These are phyloP conservation scores for Thalia dealbata DNA, from an alignment of 176 grass and related monocot species.

Conservation along the genomic window DNA sequence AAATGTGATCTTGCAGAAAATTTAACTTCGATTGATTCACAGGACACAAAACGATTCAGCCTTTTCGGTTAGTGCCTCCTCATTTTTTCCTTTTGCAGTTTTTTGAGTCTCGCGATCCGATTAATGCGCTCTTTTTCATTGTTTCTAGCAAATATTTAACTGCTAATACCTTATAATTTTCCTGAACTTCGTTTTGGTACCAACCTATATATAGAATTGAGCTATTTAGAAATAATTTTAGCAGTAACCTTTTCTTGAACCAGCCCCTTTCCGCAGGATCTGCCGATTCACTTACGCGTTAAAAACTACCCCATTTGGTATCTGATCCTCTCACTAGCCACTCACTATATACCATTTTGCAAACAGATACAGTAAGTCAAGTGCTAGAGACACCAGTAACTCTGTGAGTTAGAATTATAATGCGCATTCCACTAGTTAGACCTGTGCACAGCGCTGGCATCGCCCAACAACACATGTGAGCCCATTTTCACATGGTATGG, in stretches of 20 bases:
- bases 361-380: too few species aligned
- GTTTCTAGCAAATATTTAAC: background rate
- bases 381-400: too few species aligned
- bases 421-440: too few species aligned
- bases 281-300: too few species aligned
- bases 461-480: too few species aligned
- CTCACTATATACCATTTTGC: too few species aligned
- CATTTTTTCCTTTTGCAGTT: background rate
- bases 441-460: too few species aligned
- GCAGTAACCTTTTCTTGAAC: too few species aligned
- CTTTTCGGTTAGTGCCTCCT: conserved; percentile 36
- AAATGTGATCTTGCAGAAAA: conserved; percentile 57
- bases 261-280: too few species aligned
- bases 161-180: background rate
- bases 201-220: background rate
- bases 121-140: background rate
- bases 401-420: too few species aligned
- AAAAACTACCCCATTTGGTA: too few species aligned
- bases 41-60: conserved; percentile 55
- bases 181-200: background rate
- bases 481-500: background rate
- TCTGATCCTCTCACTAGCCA: too few species aligned
- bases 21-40: conserved; percentile 52
- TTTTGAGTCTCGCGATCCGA: background rate
- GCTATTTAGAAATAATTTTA: background rate